Evolutionary conservation across 768 basidiomycete species (phyloP), one percentile per base, ranked within the genome.

Genomic region (Kwoniella dejecticola): DNA sequence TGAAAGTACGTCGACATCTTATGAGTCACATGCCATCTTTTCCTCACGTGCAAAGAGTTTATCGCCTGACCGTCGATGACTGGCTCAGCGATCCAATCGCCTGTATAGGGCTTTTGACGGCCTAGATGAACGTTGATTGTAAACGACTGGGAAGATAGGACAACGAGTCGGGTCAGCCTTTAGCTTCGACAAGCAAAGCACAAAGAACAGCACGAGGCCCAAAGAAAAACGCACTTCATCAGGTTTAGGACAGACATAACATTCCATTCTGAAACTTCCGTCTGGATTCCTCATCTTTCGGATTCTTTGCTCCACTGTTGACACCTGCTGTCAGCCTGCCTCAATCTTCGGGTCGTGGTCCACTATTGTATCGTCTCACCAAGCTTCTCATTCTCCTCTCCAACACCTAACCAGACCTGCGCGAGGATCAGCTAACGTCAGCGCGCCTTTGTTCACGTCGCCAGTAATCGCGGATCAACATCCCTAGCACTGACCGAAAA

Each of bases 321-420:
- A 36, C 33, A 36, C n/a, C n/a, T n/a, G n/a, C n/a, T n/a, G n/a
- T n/a, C n/a, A n/a, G n/a, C n/a, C n/a, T n/a, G n/a, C n/a, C n/a
- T n/a, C n/a, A n/a, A n/a, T n/a, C n/a, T n/a, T n/a, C n/a, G n/a
- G n/a, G n/a, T n/a, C n/a, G n/a, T n/a, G n/a, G n/a, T n/a, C n/a
- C n/a, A n/a, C n/a, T n/a, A 17, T 15, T 17, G 13, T 19, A 26
- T 23, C 17, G n/a, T n/a, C n/a, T n/a, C n/a, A n/a, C n/a, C n/a
- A n/a, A n/a, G n/a, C n/a, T n/a, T n/a, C 60, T 38, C 4, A 62
- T 62, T 62, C 12, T 62, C 60, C 5, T 52, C 60, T 27, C 46
- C 46, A 2, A 62, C 60, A 11, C 24, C 40, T 13, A 62, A 26
- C 26, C 47, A 62, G 4, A 50, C 60, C 60, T 62, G 24, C 3